phyloP scores from a whole-genome alignment of 352 stramenopile species.

The Globisporangium apiculatum region DNA sequence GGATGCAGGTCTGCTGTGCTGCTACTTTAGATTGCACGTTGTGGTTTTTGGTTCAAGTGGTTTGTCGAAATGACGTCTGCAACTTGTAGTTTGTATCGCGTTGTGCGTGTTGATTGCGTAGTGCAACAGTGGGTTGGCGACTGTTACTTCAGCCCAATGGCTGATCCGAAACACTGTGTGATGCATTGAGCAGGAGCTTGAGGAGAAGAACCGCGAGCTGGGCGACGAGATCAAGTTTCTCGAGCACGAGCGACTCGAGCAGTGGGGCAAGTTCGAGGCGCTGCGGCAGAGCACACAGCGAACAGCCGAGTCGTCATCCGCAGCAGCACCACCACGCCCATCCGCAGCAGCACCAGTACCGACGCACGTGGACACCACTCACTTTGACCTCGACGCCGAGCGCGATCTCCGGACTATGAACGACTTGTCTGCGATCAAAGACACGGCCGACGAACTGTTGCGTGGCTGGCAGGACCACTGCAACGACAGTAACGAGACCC shows the following conservation, averaged over 20 bases:
- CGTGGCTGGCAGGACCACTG: constrained; percentile 18
- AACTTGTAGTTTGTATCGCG: too few relatives aligned
- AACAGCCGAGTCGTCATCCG: not conserved
- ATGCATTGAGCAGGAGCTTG: constrained; percentile 45
- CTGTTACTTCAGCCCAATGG: not conserved
- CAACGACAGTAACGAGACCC: not conserved
- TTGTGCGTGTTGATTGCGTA: too few relatives aligned
- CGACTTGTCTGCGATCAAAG: constrained; percentile 36
- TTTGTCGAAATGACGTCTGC: too few relatives aligned
- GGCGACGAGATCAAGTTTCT: constrained; percentile 74
- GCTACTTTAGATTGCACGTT: too few relatives aligned
- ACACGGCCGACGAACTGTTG: constrained; percentile 28
- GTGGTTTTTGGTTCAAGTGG: too few relatives aligned
- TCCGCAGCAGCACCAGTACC: not conserved
- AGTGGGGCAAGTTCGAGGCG: constrained; percentile 66
- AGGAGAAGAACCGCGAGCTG: constrained; percentile 66
- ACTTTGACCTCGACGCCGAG: constrained; percentile 9
- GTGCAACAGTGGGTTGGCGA: not conserved
- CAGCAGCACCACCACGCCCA: not conserved
- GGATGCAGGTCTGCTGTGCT: too few relatives aligned
- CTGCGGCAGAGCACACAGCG: constrained; percentile 39
- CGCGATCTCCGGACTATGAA: constrained; percentile 22
- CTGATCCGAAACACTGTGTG: not conserved
- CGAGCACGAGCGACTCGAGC: constrained; percentile 61
- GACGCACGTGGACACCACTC: not conserved